These are phyloP conservation scores for Trichoderma harzianum DNA, from an alignment of 2,329 filamentous ascomycete genomes.

Conservation along the genomic window DNA sequence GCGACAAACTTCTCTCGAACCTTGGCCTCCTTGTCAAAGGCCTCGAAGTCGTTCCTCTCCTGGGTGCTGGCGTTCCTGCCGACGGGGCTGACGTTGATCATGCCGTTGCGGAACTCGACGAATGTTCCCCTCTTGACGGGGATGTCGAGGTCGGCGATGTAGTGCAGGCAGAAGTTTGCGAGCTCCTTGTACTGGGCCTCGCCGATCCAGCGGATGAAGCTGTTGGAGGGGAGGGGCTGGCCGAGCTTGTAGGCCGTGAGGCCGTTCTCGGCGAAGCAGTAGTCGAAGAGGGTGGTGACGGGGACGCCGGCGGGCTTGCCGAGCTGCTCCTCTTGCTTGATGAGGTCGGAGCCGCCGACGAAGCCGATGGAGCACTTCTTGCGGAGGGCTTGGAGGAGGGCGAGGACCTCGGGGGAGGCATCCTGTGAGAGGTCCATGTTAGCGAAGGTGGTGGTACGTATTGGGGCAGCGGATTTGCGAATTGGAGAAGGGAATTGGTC, in stretches of 20 bases:
- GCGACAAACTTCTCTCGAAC: constrained; percentile 74
- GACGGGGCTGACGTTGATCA: constrained; percentile 82
- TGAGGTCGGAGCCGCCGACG: constrained; percentile 88
- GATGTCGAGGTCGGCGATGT: constrained; percentile 79
- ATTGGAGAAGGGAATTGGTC: background rate
- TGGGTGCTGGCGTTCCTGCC: constrained; percentile 79
- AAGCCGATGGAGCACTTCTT: constrained; percentile 86
- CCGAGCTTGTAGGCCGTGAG: constrained; percentile 87
- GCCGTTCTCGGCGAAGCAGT: constrained; percentile 95
- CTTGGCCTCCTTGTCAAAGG: constrained; percentile 73
- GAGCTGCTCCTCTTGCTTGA: constrained; percentile 95
- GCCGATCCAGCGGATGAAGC: constrained; percentile 89
- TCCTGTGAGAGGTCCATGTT: constrained; percentile 40
- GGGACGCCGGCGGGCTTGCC: constrained; percentile 59
- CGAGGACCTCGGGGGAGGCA: constrained; percentile 77
- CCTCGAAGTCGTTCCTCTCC: constrained; percentile 80
- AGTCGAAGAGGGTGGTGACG: constrained; percentile 90
- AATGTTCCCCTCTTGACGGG: constrained; percentile 83
- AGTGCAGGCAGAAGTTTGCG: constrained; percentile 72
- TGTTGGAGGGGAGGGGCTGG: constrained; percentile 68
- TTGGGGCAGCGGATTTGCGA: background rate
- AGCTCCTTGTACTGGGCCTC: constrained; percentile 79
- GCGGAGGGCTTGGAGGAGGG: constrained; percentile 73
- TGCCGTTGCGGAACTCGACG: constrained; percentile 85
- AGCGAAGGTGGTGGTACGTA: background rate